A percentile compares a stretch with the other conserved stretches of the same genome.
These are phyloP conservation scores for Aspergillus costaricaensis DNA, from an alignment of 2,329 filamentous ascomycete species.

Conservation along the genomic window DNA sequence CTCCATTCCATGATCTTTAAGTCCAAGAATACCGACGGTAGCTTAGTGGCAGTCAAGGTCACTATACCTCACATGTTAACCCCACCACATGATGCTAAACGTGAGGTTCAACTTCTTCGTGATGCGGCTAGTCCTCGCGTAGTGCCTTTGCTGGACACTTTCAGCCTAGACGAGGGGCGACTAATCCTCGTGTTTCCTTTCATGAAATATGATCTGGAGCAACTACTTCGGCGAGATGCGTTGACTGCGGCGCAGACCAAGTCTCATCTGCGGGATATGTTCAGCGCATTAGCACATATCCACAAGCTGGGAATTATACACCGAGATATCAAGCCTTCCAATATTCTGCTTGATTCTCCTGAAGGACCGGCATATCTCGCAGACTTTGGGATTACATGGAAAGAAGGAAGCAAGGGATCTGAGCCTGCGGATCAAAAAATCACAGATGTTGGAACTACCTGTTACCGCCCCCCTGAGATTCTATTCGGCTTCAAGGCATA, in stretches of 20 bases:
- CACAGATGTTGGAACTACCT: constrained; percentile 88
- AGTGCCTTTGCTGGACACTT: constrained; percentile 71
- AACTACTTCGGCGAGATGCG: constrained; percentile 59
- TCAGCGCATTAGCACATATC: constrained; percentile 69
- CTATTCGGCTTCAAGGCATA: constrained; percentile 83
- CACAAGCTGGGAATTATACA: constrained; percentile 81
- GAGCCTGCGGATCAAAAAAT: constrained; percentile 73
- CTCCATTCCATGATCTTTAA: constrained; percentile 83
- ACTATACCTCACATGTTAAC: constrained; percentile 72
- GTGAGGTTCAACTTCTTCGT: constrained; percentile 75
- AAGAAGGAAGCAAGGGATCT: constrained; percentile 56
- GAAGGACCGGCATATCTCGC: constrained; percentile 75
- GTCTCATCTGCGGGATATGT: constrained; percentile 65
- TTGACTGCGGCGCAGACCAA: constrained; percentile 44
- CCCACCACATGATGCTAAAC: constrained; percentile 78
- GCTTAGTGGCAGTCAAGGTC: constrained; percentile 75
- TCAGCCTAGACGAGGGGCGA: constrained; percentile 67
- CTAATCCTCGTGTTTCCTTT: constrained; percentile 86
- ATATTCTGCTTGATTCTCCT: constrained; percentile 70
- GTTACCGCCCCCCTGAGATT: constrained; percentile 86
- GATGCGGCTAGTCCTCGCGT: constrained; percentile 60
- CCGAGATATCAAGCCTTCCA: constrained; percentile 90
- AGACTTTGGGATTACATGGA: constrained; percentile 93
- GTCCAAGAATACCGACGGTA: constrained; percentile 49
- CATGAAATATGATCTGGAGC: constrained; percentile 70